phyloP scores from a whole-genome alignment of 441 rosid genomes.

The Adansonia gregorii region DNA sequence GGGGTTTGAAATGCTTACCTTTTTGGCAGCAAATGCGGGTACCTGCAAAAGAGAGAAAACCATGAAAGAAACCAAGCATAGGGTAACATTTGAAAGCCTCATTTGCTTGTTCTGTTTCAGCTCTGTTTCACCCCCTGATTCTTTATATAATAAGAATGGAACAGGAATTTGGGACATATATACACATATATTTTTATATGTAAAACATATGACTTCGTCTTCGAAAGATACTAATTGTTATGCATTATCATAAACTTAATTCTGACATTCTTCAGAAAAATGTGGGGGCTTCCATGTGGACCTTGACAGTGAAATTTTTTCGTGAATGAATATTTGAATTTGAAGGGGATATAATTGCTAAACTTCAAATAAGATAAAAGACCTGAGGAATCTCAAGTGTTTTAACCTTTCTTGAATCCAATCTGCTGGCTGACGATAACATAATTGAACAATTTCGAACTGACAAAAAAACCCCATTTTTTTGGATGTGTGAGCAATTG shows the following conservation, averaged over 20 bases:
- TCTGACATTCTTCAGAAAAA: background rate
- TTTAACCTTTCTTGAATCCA: background rate
- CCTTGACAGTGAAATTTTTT: background rate
- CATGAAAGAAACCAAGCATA: slow-evolving; percentile 30
- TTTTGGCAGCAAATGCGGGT: slow-evolving; percentile 40
- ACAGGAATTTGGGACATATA: background rate
- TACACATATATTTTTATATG: background rate
- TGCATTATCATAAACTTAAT: background rate
- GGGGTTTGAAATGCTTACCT: slow-evolving; percentile 39
- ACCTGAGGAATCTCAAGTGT: background rate
- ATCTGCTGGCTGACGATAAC: background rate
- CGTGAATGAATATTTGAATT: background rate
- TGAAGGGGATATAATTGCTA: background rate
- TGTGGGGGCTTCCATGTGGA: background rate
- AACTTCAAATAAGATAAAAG: background rate
- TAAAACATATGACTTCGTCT: background rate
- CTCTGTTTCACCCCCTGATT: slow-evolving; percentile 30
- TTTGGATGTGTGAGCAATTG: background rate
- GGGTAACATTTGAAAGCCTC: slow-evolving; percentile 35
- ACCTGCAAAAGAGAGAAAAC: slow-evolving; percentile 26
- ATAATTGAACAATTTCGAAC: slow-evolving; percentile 17
- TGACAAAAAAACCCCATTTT: background rate
- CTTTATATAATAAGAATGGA: slow-evolving; percentile 11
- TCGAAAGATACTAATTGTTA: background rate
- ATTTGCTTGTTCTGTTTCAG: slow-evolving; percentile 29